phyloP scores from a whole-genome alignment of 306 rosid species.

The Cicer chorassanicum region DNA sequence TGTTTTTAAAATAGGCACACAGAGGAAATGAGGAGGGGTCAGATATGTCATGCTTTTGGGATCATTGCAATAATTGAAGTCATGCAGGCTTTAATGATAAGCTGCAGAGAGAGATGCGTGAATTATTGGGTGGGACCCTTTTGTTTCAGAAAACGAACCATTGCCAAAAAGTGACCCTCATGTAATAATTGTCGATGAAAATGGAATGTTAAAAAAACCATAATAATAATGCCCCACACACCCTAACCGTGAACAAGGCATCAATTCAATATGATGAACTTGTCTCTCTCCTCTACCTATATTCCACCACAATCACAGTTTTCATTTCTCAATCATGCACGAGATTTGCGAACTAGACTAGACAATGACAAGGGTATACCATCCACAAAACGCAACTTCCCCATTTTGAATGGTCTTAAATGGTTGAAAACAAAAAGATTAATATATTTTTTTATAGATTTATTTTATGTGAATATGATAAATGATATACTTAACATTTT shows the following conservation, averaged over 20 bases:
- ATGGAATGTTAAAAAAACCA: slow-evolving; percentile 38
- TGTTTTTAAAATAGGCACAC: slow-evolving; percentile 51
- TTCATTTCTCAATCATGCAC: slow-evolving; percentile 40
- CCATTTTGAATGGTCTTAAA: no score
- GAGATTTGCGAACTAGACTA: not conserved
- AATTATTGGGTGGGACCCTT: slow-evolving; percentile 67
- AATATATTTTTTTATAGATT: no score
- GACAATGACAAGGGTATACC: no score
- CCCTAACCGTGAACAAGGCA: not conserved
- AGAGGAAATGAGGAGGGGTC: slow-evolving; percentile 73
- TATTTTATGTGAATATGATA: no score
- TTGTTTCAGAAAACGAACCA: slow-evolving; percentile 42
- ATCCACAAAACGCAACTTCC: no score
- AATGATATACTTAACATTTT: no score
- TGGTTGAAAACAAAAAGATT: no score
- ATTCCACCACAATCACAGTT: slow-evolving; percentile 36
- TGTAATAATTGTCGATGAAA: slow-evolving; percentile 18
- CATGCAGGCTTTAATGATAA: slow-evolving; percentile 95
- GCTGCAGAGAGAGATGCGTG: slow-evolving; percentile 55
- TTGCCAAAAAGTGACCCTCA: slow-evolving; percentile 36
- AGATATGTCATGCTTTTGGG: slow-evolving; percentile 98
- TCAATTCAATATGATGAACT: not conserved
- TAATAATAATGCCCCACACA: not conserved
- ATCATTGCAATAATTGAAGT: slow-evolving; percentile 97
- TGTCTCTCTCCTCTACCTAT: not conserved